Evolutionary conservation across 768 basidiomycete species (phyloP).

Genomic region (Porphyrellus cyaneotinctus): DNA sequence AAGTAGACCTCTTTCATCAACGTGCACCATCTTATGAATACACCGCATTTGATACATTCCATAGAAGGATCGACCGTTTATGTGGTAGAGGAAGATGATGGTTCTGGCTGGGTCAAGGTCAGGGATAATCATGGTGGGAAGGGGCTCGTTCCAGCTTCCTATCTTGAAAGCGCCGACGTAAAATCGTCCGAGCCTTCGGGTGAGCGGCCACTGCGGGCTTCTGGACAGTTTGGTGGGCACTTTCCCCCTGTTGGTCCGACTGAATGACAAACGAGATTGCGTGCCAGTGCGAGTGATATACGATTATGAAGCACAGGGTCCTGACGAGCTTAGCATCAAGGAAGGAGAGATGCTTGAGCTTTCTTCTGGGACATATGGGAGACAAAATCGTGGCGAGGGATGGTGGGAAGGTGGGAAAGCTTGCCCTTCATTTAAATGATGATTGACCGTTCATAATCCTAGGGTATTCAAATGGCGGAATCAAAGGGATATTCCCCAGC

Average conservation of each 20-base stretch:
- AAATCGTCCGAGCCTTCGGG: constrained; percentile 13
- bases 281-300: constrained; percentile 75
- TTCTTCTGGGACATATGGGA: constrained; percentile 55
- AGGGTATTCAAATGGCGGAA: constrained; percentile 59
- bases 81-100: constrained; percentile 77
- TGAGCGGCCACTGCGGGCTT: constrained; percentile 30
- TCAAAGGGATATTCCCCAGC: constrained; percentile 81
- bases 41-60: constrained; percentile 11
- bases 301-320: constrained; percentile 67
- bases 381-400: constrained; percentile 66
- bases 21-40: constrained; percentile 5
- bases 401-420: constrained; percentile 78
- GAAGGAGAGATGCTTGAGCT: constrained; percentile 64
- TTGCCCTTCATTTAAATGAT: constrained; percentile 16
- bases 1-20: constrained; percentile 18
- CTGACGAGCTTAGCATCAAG: constrained; percentile 61
- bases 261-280: constrained; percentile 2
- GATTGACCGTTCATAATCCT: constrained; percentile 26
- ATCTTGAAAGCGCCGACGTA: constrained; percentile 46
- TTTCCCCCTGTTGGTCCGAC: not conserved
- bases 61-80: constrained; percentile 62
- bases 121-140: constrained; percentile 50
- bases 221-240: constrained; percentile 50
- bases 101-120: constrained; percentile 85
- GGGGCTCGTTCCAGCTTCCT: constrained; percentile 84